A percentile compares a stretch with the other conserved stretches of the same genome.
These are phyloP conservation scores for Cyclostephanos invisitatus DNA, from an alignment of 108 stramenopile genomes.

Conservation along the genomic window DNA sequence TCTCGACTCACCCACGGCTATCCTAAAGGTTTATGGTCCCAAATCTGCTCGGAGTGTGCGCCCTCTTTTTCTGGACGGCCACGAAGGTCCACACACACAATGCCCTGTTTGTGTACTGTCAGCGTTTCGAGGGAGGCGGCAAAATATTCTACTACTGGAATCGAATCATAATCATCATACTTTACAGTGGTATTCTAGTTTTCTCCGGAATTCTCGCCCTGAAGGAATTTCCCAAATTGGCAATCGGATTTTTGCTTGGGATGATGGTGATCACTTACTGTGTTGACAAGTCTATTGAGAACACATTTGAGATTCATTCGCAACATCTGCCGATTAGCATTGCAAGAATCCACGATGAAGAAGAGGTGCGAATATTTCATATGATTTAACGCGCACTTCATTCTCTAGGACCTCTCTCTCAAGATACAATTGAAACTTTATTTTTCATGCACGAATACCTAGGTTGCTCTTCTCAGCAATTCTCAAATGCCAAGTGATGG, in stretches of 20 bases:
- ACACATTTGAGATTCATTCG: conserved; percentile 34
- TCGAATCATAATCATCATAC: conserved; percentile 41
- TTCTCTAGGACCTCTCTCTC: not conserved
- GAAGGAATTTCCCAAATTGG: conserved; percentile 19
- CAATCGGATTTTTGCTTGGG: conserved; percentile 22
- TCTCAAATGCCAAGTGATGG: conserved; percentile 22
- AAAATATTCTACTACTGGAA: conserved; percentile 58
- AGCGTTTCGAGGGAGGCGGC: conserved; percentile 61
- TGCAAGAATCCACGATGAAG: conserved; percentile 38
- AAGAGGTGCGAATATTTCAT: conserved; percentile 24
- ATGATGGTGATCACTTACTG: conserved; percentile 31
- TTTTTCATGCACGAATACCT: not conserved
- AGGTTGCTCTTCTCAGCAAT: conserved; percentile 25
- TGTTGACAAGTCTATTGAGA: conserved; percentile 33
- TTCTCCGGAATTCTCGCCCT: conserved; percentile 41
- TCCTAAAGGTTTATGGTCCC: conserved; percentile 40
- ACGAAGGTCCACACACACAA: conserved; percentile 62
- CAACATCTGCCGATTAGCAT: conserved; percentile 34
- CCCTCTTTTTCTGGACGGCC: conserved; percentile 55
- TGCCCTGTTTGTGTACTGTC: conserved; percentile 56
- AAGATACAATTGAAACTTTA: not conserved
- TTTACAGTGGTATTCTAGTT: conserved; percentile 46
- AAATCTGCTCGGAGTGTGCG: conserved; percentile 43
- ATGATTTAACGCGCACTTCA: not conserved
- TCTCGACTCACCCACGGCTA: too few species aligned